Evolutionary conservation across 2,329 filamentous ascomycete species (phyloP).

Genomic region (Epichloe sibirici): DNA sequence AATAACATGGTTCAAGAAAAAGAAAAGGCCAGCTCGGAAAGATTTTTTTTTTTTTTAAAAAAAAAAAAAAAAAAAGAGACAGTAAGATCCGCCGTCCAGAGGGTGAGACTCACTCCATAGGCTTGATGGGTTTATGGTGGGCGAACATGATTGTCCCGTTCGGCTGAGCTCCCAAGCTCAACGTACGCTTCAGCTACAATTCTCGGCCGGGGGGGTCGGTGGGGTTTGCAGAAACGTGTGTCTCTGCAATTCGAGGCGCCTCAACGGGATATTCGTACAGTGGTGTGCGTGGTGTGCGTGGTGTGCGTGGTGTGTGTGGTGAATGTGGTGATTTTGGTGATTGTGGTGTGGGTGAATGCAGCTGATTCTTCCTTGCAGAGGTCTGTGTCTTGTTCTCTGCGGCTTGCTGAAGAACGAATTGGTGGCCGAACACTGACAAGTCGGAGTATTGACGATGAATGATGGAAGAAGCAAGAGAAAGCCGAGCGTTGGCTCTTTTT

Average conservation of each 20-base stretch:
- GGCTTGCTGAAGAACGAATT: neutral
- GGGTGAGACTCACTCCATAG: conserved; percentile 23
- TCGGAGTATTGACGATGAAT: neutral
- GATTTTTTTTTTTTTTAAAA: neutral
- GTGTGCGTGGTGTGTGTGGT: neutral
- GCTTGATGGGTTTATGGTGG: conserved; percentile 25
- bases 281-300: too few species aligned
- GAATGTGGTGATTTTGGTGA: neutral
- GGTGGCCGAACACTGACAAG: neutral
- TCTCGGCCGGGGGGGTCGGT: neutral
- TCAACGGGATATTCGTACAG: neutral
- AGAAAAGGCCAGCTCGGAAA: neutral
- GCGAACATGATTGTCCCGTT: conserved; percentile 18
- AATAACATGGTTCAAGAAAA: neutral
- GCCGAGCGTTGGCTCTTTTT: neutral
- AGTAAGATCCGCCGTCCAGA: neutral
- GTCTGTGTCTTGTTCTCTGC: neutral
- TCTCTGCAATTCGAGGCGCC: neutral
- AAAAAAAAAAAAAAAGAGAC: conserved; percentile 3
- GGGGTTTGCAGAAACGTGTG: neutral
- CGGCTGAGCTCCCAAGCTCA: conserved; percentile 3
- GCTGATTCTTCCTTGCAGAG: neutral
- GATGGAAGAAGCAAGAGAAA: neutral
- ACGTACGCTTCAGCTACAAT: neutral
- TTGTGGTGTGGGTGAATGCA: neutral